Base-by-base conservation (phyloP, 192 early-diverging fungal genomes). In the Jimgerdemannia flammicorona region DNA sequence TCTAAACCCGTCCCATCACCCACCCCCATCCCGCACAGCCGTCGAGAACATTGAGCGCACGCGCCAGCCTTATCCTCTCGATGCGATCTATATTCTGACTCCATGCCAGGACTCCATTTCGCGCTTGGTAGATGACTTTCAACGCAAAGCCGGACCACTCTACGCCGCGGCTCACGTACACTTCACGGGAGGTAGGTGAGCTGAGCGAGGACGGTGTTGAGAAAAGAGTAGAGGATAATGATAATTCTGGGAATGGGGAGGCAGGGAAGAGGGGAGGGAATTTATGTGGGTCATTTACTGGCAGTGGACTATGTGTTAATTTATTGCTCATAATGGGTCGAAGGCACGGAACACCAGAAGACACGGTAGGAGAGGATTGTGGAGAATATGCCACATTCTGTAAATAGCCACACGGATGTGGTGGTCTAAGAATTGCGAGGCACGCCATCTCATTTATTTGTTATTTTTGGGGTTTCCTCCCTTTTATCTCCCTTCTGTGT, bases 151-250 rank as follows among this genome's bases (percentile, higher is more conserved):
- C 29, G 78, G 78, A 6, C 87, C 89, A 40, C 85, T 90, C 71
- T 91, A 91, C 67, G 85, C 88, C 43, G 87, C 82, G 39, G 89
- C 88, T 18, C 87, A 91, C 77, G 75, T 90, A 54, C 85, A 87
- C 73, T 90, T 91, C 54, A 87, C 86, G 3, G 84, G 84, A 69
- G 81, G 88, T 89, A 59, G 49, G 49, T 10, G 49, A 59, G 49
- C 8, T 10, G 14, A 59, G 49, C 8, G 14, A 59, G 49, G 49
- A 14, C 6, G 14, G 49, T 6, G 49, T 10, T 10, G 14, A 14
- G 49, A 59, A 14, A 59, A 2, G 2, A 59, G 49, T 10, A 2
- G 49, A 59, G 14, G 14, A 14, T 6, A 54, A 54, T 4, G 49
- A 11, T 7, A 59, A 14, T 17, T 19, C 43, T 3, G 3, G 69